Percentiles rank a stretch among this genome's conserved stretches.
Evolutionary conservation across 1,284 basidiomycete genomes (phyloP).

Genomic region (Naganishia liquefaciens): DNA sequence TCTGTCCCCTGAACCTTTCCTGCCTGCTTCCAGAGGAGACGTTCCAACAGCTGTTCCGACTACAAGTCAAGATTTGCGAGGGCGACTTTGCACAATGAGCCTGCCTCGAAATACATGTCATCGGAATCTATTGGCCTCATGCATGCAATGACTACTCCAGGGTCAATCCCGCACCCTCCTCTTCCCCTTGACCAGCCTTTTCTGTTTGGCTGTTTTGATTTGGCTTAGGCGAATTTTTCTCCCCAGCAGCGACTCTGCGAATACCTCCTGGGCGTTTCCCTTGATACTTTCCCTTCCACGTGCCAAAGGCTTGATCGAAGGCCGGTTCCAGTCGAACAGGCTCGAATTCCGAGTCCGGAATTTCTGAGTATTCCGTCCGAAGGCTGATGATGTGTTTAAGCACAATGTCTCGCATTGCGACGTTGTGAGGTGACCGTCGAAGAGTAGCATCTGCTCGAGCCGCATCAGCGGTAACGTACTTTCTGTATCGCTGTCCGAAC

Average conservation of each 20-base stretch:
- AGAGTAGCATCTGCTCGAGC: conserved; percentile 28
- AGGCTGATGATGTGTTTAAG: conserved; percentile 31
- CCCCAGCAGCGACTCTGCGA: neutral
- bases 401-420: conserved; percentile 31
- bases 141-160: too few relatives aligned
- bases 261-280: conserved; percentile 27
- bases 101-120: too few relatives aligned
- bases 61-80: too few relatives aligned
- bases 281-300: conserved; percentile 31
- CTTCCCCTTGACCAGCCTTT: neutral
- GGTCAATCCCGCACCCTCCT: neutral
- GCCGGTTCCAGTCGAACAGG: conserved; percentile 28
- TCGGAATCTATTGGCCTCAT: too few relatives aligned
- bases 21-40: too few relatives aligned
- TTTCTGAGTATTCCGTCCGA: conserved; percentile 30
- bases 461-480: neutral
- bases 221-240: conserved; percentile 10
- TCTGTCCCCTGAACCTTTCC: too few relatives aligned
- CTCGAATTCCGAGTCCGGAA: conserved; percentile 32
- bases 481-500: neutral
- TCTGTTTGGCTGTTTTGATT: neutral
- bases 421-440: conserved; percentile 28
- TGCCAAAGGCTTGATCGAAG: conserved; percentile 34
- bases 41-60: too few relatives aligned
- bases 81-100: too few relatives aligned